These are phyloP conservation scores for Tothia fuscella DNA, from an alignment of 2,329 filamentous ascomycete genomes.

Conservation along the genomic window DNA sequence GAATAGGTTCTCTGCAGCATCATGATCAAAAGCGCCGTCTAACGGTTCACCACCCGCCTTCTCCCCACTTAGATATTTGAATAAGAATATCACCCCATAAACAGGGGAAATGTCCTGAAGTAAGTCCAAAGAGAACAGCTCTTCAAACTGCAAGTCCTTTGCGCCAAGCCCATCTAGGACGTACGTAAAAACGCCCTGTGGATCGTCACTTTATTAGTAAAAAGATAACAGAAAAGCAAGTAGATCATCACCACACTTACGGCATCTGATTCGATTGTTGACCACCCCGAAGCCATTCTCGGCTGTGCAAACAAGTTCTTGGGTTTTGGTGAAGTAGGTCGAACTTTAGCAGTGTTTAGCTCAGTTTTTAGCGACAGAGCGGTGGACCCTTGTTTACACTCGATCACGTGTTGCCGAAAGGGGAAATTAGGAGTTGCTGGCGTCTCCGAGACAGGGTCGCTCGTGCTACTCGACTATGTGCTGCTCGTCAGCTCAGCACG, in stretches of 20 bases:
- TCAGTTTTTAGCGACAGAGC: too few species aligned
- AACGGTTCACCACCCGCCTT: conserved; percentile 53
- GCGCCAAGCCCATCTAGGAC: conserved; percentile 87
- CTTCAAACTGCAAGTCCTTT: conserved; percentile 90
- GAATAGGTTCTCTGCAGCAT: conserved; percentile 66
- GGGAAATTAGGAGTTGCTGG: too few species aligned
- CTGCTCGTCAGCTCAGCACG: too few species aligned
- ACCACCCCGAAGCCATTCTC: conserved; percentile 61
- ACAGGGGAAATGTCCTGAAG: conserved; percentile 45
- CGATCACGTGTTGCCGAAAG: too few species aligned
- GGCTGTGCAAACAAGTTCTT: too few species aligned
- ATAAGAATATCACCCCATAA: conserved; percentile 97
- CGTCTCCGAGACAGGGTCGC: too few species aligned
- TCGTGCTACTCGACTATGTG: too few species aligned
- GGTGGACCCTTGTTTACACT: too few species aligned
- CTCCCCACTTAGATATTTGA: conserved; percentile 78
- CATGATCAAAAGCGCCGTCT: conserved; percentile 71
- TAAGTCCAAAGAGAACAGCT: conserved; percentile 73
- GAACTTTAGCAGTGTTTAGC: too few species aligned
- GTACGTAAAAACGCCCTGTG: conserved; percentile 91
- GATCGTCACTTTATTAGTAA: too few species aligned
- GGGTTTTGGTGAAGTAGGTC: too few species aligned
- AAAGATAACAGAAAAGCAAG: not conserved
- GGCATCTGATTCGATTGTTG: conserved; percentile 95
- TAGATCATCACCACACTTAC: conserved; percentile 39